phyloP scores from a whole-genome alignment of 1,284 basidiomycete species.

The Cystobasidium slooffiae region DNA sequence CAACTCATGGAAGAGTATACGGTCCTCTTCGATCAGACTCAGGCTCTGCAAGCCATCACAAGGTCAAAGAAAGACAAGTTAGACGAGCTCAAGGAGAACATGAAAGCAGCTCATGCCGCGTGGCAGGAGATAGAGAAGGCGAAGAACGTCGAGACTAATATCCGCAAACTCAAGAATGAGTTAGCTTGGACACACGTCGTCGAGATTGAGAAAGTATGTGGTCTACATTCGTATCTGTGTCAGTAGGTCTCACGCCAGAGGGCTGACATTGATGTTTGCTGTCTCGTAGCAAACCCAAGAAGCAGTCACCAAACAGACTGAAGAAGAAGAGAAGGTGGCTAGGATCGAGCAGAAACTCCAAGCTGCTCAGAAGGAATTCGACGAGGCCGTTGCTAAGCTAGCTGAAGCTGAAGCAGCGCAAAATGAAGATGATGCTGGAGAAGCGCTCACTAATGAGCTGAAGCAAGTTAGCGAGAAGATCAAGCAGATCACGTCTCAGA shows the following conservation, averaged over 20 bases:
- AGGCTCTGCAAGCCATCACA: slow-evolving; percentile 51
- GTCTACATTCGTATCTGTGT: not conserved
- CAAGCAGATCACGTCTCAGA: slow-evolving; percentile 62
- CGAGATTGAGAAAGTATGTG: slow-evolving; percentile 62
- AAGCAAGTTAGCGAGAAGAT: slow-evolving; percentile 60
- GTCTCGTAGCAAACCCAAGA: slow-evolving; percentile 17
- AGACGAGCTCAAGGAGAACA: slow-evolving; percentile 70
- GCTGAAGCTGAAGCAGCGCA: slow-evolving; percentile 26
- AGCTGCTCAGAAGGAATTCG: slow-evolving; percentile 36
- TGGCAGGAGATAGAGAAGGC: slow-evolving; percentile 75
- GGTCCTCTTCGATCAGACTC: slow-evolving; percentile 53
- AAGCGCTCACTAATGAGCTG: not conserved
- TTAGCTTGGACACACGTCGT: slow-evolving; percentile 87
- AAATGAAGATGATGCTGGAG: slow-evolving; percentile 10
- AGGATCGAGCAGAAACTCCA: slow-evolving; percentile 50
- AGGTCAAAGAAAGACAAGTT: slow-evolving; percentile 65
- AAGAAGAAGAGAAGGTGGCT: slow-evolving; percentile 38
- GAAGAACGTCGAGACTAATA: slow-evolving; percentile 69
- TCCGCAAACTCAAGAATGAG: slow-evolving; percentile 74
- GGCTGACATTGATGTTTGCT: slow-evolving; percentile 12
- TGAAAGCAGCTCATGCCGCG: slow-evolving; percentile 66
- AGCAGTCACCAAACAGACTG: slow-evolving; percentile 26
- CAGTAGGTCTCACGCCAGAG: not conserved
- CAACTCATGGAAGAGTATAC: slow-evolving; percentile 88
- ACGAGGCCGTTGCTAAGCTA: slow-evolving; percentile 54